phyloP scores from a whole-genome alignment of 768 basidiomycete species.

The Suillus tomentosus region DNA sequence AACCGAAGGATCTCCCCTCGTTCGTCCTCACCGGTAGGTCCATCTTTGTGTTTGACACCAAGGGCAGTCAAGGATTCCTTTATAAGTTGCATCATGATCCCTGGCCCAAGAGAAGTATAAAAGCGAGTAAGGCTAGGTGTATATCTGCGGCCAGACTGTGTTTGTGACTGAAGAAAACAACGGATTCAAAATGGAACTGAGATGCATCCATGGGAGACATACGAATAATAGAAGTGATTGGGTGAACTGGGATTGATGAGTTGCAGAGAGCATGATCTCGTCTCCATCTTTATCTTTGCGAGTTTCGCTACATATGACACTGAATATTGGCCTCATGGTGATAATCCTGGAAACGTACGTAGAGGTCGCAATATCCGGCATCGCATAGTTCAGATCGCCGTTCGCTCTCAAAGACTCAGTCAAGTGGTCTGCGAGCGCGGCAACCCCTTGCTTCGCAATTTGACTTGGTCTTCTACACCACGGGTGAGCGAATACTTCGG shows the following conservation, averaged over 20 bases:
- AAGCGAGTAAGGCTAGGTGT: constrained; percentile 80
- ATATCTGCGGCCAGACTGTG: constrained; percentile 72
- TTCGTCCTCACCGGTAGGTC: constrained; percentile 25
- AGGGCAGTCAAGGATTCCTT: constrained; percentile 51
- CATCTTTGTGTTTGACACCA: constrained; percentile 52
- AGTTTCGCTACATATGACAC: not conserved
- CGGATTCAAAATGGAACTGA: not conserved
- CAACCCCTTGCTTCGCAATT: constrained; percentile 51
- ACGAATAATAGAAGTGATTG: constrained; percentile 83
- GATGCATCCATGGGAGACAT: constrained; percentile 30
- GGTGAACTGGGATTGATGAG: constrained; percentile 71
- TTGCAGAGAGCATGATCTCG: constrained; percentile 57
- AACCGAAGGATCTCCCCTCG: constrained; percentile 35
- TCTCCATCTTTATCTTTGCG: constrained; percentile 57
- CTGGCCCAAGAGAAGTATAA: constrained; percentile 63
- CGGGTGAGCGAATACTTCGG: constrained; percentile 56
- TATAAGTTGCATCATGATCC: constrained; percentile 53
- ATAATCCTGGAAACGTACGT: constrained; percentile 31
- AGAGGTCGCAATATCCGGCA: constrained; percentile 47
- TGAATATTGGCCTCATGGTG: not conserved
- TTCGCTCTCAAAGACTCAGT: constrained; percentile 64
- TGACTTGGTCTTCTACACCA: constrained; percentile 83
- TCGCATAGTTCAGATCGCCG: constrained; percentile 76
- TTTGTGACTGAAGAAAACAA: constrained; percentile 65
- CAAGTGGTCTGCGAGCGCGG: constrained; percentile 66